Base-by-base conservation (phyloP, 2,329 filamentous ascomycete genomes). In the Didymella arachidicola region DNA sequence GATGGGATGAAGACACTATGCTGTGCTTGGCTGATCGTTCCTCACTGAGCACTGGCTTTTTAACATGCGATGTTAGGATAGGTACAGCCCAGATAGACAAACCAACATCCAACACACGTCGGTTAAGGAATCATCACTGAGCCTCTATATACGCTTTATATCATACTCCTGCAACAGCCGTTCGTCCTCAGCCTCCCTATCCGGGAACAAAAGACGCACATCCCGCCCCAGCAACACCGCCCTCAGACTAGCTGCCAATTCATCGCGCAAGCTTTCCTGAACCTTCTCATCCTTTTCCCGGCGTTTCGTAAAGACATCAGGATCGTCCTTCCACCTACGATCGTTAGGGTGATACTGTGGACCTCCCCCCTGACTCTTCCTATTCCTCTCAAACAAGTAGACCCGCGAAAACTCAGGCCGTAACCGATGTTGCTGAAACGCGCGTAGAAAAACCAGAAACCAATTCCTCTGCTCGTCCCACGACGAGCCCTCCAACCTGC, bases 181-280 rank as follows among this genome's bases (percentile, higher is more conserved):
- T 38, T 53, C 36, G 18, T 58, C 27, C 44, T 58, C 55, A 53
- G 29, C 48, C 14, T 52, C n/a, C 29, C 55, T 26, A 30, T 53
- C 30, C 12, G 49, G 49, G 12, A 58, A 53, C n/a, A 58, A 19
- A 14, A 49, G 22, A 8, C 25, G 27, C 4, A 58, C 14, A 2
- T 36, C 26, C 14, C 41, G 43, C 3, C 29, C 49, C 14, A 58
- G 44, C 14, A 58, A 27, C 18, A 41, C 12, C n/a, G 49, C 55
- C 39, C 25, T 48, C 38, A 58, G 39, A 38, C 48, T 53, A 14
- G 38, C 44, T 14, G 39, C 48, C 27, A 58, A 39, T 18, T 58
- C 49, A 11, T 43, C 6, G 22, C 30, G 41, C 4, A 18, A 32
- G 32, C 8, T 16, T 11, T 30, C 44, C 12, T 53, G 49, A 14